Base-by-base conservation (phyloP, 306 rosid species). In the Begonia masoniana region DNA sequence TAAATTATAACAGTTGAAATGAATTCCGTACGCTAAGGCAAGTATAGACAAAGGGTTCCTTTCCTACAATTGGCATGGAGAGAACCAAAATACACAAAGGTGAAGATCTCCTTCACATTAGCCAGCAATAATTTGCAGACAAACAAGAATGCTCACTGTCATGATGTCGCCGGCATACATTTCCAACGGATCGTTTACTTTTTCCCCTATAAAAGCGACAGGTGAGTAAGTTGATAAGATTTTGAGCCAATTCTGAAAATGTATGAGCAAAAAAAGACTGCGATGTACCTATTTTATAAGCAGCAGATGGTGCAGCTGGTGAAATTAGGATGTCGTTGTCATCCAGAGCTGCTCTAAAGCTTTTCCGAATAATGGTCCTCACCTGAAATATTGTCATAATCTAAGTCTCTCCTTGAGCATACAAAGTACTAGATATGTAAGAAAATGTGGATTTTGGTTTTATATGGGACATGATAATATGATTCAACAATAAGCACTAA, bases 101-200 rank as follows among this genome's bases (percentile, higher is more conserved):
- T 31, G 39, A 31, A 31, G 9, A 31, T 6, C 24, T 21, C 24
- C 24, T 21, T 21, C 24, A 21, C 3, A 21, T 21, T 21, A 21
- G 24, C 24, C 24, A 3, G 24, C 4, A 31, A 31, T 5, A 31
- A 5, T 31, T 31, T 31, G 5, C 5, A 31, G 39, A 7, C 2
- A 31, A 31, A 31, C 39, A 31, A 11, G 51, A 71, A 73, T 71
- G 63, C 92, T 91, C 70, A 91, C 97, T 48, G 97, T 91, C 97
- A 85, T 91, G 79, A 85, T 82, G 61, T 91, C 97, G 6, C 97
- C 97, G 1, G 94, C 96, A 61, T 81, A 85, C 97, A 91, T 85
- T 61, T 95, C 94, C 75, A 91, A 70, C 3, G 97, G 96, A 67
- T 85, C 94, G 51, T 83, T 74, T 67, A 78, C 79, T 88, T 91